A percentile compares a stretch with the other conserved stretches of the same genome.
Evolutionary conservation across 1,284 basidiomycete species (phyloP).

Genomic region (Kalmanozyma brasiliensis): DNA sequence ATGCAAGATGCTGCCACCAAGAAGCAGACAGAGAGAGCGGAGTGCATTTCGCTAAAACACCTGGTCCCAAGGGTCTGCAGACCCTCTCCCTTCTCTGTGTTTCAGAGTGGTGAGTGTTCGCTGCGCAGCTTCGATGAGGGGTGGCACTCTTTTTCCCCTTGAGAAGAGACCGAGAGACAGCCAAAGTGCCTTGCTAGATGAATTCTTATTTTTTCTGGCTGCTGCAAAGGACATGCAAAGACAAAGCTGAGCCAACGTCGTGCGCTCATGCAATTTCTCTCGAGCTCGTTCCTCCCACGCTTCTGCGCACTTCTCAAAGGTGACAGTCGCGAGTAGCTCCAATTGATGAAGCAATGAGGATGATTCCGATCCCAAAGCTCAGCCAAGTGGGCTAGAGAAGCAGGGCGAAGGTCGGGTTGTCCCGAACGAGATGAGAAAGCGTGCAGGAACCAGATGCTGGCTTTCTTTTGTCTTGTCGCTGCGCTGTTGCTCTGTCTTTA

Average conservation of each 20-base stretch:
- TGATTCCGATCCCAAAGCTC: too few relatives aligned
- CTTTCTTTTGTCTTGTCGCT: too few relatives aligned
- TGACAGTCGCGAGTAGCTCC: too few relatives aligned
- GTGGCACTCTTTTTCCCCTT: background rate
- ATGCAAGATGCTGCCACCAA: too few relatives aligned
- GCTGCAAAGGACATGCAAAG: too few relatives aligned
- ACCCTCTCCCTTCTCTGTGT: background rate
- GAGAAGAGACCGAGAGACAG: constrained; percentile 1
- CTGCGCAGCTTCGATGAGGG: constrained; percentile 22
- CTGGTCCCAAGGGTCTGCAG: constrained; percentile 4
- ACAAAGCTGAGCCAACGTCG: constrained; percentile 12
- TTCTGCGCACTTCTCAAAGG: background rate
- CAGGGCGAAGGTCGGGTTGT: too few relatives aligned
- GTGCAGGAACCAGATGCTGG: constrained; percentile 4
- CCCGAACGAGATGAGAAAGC: constrained; percentile 5
- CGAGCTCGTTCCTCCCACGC: background rate
- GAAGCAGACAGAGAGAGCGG: too few relatives aligned
- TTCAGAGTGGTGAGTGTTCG: constrained; percentile 1
- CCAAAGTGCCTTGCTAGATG: constrained; percentile 2
- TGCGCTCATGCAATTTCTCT: constrained; percentile 6
- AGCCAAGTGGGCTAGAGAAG: too few relatives aligned
- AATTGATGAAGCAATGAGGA: too few relatives aligned
- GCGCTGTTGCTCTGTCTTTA: background rate
- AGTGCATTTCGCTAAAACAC: constrained; percentile 7
- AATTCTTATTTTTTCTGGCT: background rate